A percentile compares a stretch with the other conserved stretches of the same genome.
These are phyloP conservation scores for Lanmaoa pseudosensibilis DNA, from an alignment of 768 basidiomycete genomes.

Conservation along the genomic window DNA sequence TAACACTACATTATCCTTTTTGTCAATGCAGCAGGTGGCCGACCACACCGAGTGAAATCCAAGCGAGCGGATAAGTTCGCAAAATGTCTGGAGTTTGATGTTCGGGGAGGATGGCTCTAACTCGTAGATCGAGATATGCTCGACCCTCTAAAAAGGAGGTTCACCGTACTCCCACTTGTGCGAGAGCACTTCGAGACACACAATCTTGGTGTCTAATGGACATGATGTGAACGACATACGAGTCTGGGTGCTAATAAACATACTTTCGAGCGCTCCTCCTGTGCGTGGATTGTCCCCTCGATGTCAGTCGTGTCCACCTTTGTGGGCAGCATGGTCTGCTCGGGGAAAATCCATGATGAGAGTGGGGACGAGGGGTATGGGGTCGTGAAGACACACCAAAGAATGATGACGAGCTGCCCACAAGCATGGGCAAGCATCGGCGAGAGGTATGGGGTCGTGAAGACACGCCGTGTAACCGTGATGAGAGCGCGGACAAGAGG, in stretches of 20 bases:
- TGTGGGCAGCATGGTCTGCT: too few species aligned
- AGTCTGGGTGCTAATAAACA: not conserved
- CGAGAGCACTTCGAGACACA: not conserved
- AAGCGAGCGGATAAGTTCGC: not conserved
- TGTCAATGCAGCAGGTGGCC: constrained; percentile 11
- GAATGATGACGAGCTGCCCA: too few species aligned
- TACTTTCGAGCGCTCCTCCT: not conserved
- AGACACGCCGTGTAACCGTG: too few species aligned
- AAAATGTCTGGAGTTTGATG: constrained; percentile 1
- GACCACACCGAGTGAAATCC: constrained; percentile 7
- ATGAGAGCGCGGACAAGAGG: too few species aligned
- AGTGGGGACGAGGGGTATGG: too few species aligned
- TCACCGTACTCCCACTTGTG: constrained; percentile 1
- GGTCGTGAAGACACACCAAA: too few species aligned
- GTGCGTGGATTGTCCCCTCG: not conserved
- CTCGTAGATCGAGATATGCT: too few species aligned
- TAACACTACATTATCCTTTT: not conserved
- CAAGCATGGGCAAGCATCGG: too few species aligned
- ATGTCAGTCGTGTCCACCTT: not conserved
- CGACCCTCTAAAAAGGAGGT: not conserved
- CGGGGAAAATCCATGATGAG: not conserved
- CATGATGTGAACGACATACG: not conserved
- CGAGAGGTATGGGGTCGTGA: too few species aligned
- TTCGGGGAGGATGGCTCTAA: too few species aligned
- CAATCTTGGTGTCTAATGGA: not conserved